A percentile compares a stretch with the other conserved stretches of the same genome.
phyloP scores from a whole-genome alignment of 352 stramenopile species.

The Pythium graminicola region DNA sequence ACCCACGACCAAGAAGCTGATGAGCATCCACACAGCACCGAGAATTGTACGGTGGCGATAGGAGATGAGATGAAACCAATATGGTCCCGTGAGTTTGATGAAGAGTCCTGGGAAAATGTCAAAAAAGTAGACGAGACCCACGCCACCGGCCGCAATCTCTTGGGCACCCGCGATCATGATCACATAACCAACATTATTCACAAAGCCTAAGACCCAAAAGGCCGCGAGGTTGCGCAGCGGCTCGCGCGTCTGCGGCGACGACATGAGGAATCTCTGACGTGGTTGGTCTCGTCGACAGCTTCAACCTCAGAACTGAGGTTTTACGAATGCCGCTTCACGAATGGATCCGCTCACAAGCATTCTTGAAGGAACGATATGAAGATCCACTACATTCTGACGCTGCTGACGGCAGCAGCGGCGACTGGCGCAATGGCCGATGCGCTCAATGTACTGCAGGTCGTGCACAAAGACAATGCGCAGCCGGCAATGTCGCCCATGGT shows the following conservation, averaged over 20 bases:
- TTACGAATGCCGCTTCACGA: too few species aligned
- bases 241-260: constrained; percentile 19
- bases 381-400: neutral
- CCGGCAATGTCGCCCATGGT: constrained; percentile 6
- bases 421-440: neutral
- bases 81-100: constrained; percentile 86
- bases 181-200: constrained; percentile 93
- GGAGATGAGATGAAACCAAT: constrained; percentile 92
- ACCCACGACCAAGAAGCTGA: constrained; percentile 74
- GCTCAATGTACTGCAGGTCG: constrained; percentile 17
- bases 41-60: constrained; percentile 78
- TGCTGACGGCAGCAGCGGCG: neutral
- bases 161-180: constrained; percentile 94
- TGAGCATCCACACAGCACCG: constrained; percentile 70
- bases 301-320: constrained; percentile 19
- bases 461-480: neutral
- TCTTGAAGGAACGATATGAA: constrained; percentile 1
- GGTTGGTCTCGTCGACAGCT: neutral
- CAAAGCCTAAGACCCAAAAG: constrained; percentile 90
- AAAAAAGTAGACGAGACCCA: constrained; percentile 90
- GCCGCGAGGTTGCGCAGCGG: constrained; percentile 56
- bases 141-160: constrained; percentile 85
- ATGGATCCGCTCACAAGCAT: neutral
- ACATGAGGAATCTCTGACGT: neutral
- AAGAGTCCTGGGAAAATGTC: constrained; percentile 88